Base-by-base conservation (phyloP, 257 asterid genomes). In the Penstemon eatonii region DNA sequence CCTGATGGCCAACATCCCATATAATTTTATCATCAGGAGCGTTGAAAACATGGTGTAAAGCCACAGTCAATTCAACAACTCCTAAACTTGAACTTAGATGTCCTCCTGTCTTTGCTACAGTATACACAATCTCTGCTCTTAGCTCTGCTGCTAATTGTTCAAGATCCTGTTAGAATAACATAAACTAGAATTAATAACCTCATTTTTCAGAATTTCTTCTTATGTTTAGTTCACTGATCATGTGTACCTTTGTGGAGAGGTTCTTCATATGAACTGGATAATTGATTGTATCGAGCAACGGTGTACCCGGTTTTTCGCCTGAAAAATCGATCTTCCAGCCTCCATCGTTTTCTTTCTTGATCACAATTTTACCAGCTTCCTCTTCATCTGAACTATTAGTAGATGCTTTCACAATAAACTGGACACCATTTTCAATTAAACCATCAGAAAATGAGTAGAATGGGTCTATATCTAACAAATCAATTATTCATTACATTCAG, bases 1-100 rank as follows among this genome's bases (percentile, higher is more conserved):
- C 96, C 86, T 90, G 97, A 78, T 90, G 96, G 63, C 93, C 96
- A 4, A 90, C 93, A 76, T 90, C 97, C 97, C 97, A 90, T 6
- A 90, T 83, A n/a, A 90, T 88, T 70, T 67, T 88, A 66, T 90
- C 97, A 2, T 81, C 83, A 3, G 97, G 96, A 37, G 87, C 54
- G 19, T 88, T 74, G 69, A 90, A 90, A 70, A 90, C 97, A 80
- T 87, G 91, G 73, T 88, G 97, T 47, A 88, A 83, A 12, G 97
- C 97, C 55, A 90, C 87, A 10, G 96, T 84, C 45, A 90, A 73
- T 13, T 90, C 97, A 55, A 90, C 96, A 7, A 86, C 97, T 0
- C 93, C 93, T 58, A 90, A 76, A 67, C 92, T 90, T 58, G 97
- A 70, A 69, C 95, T 86, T 5, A 87, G 72, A 79, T 87, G 95